A percentile compares a stretch with the other conserved stretches of the same genome.
phyloP scores from a whole-genome alignment of 164 flowering plant genomes.

The Kalanchoe fedtschenkoi region DNA sequence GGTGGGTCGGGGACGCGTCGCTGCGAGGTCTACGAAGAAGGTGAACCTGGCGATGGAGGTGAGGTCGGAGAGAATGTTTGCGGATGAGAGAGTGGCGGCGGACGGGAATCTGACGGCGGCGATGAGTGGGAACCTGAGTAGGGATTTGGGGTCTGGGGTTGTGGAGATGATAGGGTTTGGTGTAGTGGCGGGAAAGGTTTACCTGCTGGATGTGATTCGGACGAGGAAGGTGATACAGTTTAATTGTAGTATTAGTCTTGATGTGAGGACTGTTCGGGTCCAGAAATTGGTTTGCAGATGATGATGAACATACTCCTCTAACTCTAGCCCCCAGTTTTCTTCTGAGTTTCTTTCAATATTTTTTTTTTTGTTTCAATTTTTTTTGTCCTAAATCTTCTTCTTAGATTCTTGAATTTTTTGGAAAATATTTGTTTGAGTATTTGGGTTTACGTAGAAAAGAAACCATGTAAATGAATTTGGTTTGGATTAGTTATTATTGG shows the following conservation, averaged over 20 bases:
- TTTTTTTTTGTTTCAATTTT: too few relatives aligned
- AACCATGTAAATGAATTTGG: too few relatives aligned
- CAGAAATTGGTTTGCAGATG: not conserved
- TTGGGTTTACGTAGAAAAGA: too few relatives aligned
- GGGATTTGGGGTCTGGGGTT: not conserved
- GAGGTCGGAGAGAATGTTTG: constrained; percentile 1
- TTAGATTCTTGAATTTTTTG: not conserved
- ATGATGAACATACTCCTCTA: not conserved
- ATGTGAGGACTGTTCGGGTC: not conserved
- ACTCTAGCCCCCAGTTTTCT: not conserved
- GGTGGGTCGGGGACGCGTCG: not conserved
- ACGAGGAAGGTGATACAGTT: not conserved
- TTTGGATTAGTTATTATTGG: too few relatives aligned
- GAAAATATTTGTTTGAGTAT: not conserved
- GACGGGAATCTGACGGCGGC: not conserved
- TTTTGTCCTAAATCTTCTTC: too few relatives aligned
- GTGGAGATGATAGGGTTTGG: not conserved
- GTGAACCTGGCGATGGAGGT: not conserved
- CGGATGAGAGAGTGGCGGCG: not conserved
- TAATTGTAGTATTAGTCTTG: constrained; percentile 3
- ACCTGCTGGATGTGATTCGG: not conserved
- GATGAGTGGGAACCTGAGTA: constrained; percentile 3
- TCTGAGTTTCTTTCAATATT: not conserved
- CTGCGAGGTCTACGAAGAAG: not conserved
- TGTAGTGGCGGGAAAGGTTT: not conserved